Base-by-base conservation (phyloP, 1,284 basidiomycete species). In the Trichosporon sp. region DNA sequence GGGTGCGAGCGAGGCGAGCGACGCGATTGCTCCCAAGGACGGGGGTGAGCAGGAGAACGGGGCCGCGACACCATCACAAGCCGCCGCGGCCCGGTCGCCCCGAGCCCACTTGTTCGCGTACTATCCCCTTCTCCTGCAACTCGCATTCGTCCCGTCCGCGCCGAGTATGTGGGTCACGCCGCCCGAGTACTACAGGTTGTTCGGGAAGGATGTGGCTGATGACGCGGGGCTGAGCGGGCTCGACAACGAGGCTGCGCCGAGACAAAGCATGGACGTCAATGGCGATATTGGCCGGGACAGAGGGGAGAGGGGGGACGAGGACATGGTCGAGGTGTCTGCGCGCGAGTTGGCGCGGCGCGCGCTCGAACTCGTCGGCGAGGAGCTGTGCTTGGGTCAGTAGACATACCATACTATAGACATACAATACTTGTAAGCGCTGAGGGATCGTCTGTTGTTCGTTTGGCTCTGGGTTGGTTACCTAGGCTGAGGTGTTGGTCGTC, bases 31-130 rank as follows among this genome's bases (percentile, higher is more conserved):
- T 26, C 26, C 26, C 26, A 26, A 26, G 26, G 26, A 26, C 1
- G 26, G 26, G 26, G 26, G 26, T 26, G 26, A 26, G 26, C 26
- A 26, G 26, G 35, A 5, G 35, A 10, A 37, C 8, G 26, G 19
- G 11, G 16, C 31, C 12, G 37, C 35, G 11, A 37, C 16, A 19
- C 10, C 35, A 37, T 37, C 5, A 37, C 35, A 78, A 86, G 12
- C 77, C 85, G 16, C 88, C 88, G 1, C 85, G 87, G 31, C 89
- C 74, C 88, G 90, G 0, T 94, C 93, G 0, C 81, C 88, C 0
- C 87, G 89, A 26, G 92, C 91, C 0, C 93, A 94, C 78, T 85
- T 97, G 10, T 94, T 96, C 87, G 89, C 91, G 77, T 90, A 96
- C 74, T 95, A 95, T 78, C 86, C 89, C 0, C 84, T 91, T 1